A percentile compares a stretch with the other conserved stretches of the same genome.
Conservation (phyloP, 441 rosid species). For the Flueggea neowawraea region DNA sequence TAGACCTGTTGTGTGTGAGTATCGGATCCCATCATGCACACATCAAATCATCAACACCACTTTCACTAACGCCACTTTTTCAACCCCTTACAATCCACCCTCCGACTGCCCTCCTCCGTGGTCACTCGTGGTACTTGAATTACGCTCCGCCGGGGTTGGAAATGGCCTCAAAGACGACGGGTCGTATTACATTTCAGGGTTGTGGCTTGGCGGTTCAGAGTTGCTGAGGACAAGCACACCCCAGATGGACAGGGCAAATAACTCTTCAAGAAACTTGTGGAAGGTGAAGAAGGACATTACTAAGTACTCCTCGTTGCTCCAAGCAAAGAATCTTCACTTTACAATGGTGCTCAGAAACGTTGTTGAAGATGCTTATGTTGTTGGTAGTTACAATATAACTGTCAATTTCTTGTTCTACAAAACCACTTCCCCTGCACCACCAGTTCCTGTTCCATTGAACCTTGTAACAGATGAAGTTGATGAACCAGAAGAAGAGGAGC, state of each 20-base stretch:
- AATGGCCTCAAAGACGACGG: neutral
- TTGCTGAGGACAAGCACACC: slow-evolving; percentile 6
- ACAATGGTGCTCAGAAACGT: slow-evolving; percentile 2
- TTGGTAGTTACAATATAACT: neutral
- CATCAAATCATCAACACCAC: too few species aligned
- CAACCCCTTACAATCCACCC: too few species aligned
- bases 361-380: neutral
- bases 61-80: too few species aligned
- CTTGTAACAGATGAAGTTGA: too few species aligned
- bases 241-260: neutral
- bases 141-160: neutral
- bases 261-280: neutral
- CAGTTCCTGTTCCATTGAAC: too few species aligned
- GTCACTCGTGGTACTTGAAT: neutral
- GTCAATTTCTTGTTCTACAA: neutral
- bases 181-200: slow-evolving; percentile 1
- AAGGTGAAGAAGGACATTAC: slow-evolving; percentile 5
- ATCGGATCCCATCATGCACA: too few species aligned
- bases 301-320: slow-evolving; percentile 4
- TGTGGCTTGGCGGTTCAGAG: slow-evolving; percentile 9
- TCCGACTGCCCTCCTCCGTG: neutral
- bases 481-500: too few species aligned
- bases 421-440: too few species aligned
- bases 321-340: neutral
- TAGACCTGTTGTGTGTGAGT: too few species aligned